A percentile compares a stretch with the other conserved stretches of the same genome.
Conservation (phyloP, 352 stramenopile species). For the Pythium scleroteichum region DNA sequence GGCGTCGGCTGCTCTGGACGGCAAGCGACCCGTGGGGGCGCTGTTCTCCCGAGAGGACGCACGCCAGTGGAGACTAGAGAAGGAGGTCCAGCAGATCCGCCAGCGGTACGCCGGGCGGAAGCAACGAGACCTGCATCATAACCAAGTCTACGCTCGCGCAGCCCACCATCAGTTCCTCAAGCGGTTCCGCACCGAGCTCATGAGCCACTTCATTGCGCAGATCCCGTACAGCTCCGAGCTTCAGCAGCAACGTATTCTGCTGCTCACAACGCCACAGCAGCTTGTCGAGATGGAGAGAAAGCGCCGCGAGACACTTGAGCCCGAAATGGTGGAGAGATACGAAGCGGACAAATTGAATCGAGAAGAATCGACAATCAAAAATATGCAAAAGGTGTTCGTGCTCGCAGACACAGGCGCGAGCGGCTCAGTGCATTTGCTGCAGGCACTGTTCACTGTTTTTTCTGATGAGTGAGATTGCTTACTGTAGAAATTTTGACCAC, state of each 20-base stretch:
- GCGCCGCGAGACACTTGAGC: constrained; percentile 42
- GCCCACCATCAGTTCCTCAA: constrained; percentile 51
- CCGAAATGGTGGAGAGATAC: constrained; percentile 54
- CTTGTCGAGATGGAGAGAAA: constrained; percentile 39
- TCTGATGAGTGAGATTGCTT: constrained; percentile 52
- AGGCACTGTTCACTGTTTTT: constrained; percentile 57
- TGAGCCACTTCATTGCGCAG: constrained; percentile 44
- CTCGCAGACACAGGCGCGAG: constrained; percentile 36
- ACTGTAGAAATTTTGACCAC: neutral
- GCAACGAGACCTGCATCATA: constrained; percentile 38
- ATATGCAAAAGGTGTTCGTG: constrained; percentile 55
- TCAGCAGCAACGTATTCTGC: constrained; percentile 55
- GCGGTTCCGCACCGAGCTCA: constrained; percentile 44
- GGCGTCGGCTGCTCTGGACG: constrained; percentile 7
- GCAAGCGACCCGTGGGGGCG: constrained; percentile 36
- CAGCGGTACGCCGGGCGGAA: constrained; percentile 42
- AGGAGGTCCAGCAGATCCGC: constrained; percentile 42
- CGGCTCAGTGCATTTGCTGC: constrained; percentile 54
- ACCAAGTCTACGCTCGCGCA: constrained; percentile 41
- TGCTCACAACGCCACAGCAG: constrained; percentile 53
- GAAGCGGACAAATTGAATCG: constrained; percentile 26
- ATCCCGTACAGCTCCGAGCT: constrained; percentile 57
- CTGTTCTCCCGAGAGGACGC: constrained; percentile 60
- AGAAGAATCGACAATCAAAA: constrained; percentile 31
- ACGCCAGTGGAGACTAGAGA: constrained; percentile 42